phyloP scores from a whole-genome alignment of 139 green algal species.

The Marvania coccoides region DNA sequence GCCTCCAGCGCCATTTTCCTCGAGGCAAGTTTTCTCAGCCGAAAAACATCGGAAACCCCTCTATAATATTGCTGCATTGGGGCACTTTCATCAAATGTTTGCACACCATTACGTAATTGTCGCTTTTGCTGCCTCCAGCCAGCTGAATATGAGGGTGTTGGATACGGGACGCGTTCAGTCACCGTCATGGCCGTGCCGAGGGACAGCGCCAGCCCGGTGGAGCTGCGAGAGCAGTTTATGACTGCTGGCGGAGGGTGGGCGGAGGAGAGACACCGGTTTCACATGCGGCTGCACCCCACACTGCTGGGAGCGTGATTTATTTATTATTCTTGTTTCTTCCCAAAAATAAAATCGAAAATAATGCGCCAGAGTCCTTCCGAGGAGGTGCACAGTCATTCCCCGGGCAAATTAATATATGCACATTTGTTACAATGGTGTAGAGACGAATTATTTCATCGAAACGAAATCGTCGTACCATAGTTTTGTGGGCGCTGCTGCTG shows the following conservation, averaged over 20 bases:
- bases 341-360: background rate
- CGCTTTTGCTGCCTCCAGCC: background rate
- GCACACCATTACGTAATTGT: too few relatives aligned
- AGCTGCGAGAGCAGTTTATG: constrained; percentile 16
- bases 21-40: background rate
- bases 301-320: background rate
- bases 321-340: background rate
- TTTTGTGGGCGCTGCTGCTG: too few relatives aligned
- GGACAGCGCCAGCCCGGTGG: constrained; percentile 1
- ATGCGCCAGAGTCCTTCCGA: background rate
- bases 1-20: constrained; percentile 2
- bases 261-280: constrained; percentile 9
- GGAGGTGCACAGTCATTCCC: background rate
- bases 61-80: too few relatives aligned
- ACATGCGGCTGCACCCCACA: background rate
- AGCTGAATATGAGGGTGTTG: background rate
- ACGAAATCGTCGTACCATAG: too few relatives aligned
- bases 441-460: too few relatives aligned
- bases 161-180: constrained; percentile 21
- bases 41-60: background rate
- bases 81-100: too few relatives aligned
- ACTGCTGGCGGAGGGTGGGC: background rate
- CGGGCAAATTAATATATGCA: background rate
- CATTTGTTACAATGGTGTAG: too few relatives aligned
- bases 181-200: constrained; percentile 9